Conservation (phyloP, 2,329 filamentous ascomycete genomes). For the Tolypocladium inflatum region DNA sequence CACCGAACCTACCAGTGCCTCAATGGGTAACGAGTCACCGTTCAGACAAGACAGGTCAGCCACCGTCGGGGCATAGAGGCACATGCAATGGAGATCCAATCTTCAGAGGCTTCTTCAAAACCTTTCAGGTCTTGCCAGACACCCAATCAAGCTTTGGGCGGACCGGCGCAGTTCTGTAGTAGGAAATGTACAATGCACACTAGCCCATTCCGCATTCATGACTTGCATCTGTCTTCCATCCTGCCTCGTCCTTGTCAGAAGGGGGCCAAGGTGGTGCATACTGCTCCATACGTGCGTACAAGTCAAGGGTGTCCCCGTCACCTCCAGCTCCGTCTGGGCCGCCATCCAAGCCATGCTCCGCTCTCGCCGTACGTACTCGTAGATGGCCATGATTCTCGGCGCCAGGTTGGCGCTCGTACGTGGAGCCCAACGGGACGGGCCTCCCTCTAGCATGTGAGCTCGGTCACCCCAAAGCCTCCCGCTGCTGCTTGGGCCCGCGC, state of each 20-base stretch:
- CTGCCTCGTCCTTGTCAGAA: background rate
- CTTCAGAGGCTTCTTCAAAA: background rate
- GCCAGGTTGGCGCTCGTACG: background rate
- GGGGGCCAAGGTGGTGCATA: background rate
- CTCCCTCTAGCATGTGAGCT: background rate
- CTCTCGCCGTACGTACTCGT: background rate
- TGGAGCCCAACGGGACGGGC: background rate
- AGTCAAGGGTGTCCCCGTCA: background rate
- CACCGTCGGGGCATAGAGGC: background rate
- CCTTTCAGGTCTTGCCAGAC: background rate
- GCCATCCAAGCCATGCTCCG: background rate
- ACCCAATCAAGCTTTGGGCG: background rate
- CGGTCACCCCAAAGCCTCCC: background rate
- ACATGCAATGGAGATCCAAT: background rate
- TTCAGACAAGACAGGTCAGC: background rate
- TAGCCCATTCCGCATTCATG: background rate
- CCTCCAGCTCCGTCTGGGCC: background rate
- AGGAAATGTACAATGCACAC: background rate
- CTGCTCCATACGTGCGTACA: background rate
- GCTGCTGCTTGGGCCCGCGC: background rate
- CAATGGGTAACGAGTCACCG: background rate
- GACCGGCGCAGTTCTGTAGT: background rate
- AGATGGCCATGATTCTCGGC: no score
- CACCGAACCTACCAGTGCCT: no score
- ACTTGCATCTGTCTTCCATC: background rate